Conservation (phyloP, 2,329 filamentous ascomycete genomes). For the Fusarium compactum region DNA sequence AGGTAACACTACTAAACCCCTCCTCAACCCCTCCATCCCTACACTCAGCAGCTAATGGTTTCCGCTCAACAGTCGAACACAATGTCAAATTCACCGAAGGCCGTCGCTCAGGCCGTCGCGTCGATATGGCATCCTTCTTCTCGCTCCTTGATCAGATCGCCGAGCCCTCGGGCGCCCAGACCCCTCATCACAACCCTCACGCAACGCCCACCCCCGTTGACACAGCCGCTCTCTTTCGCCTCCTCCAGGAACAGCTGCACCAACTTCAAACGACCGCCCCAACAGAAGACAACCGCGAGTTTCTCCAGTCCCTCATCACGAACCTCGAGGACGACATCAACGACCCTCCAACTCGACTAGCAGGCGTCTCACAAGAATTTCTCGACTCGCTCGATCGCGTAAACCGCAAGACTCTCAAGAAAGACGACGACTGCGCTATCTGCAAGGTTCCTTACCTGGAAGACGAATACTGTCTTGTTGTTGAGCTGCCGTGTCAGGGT, state of each 20-base stretch:
- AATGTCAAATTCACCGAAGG: conserved; percentile 64
- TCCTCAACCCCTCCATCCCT: conserved; percentile 15
- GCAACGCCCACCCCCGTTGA: conserved; percentile 71
- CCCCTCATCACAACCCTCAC: conserved; percentile 64
- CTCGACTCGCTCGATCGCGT: conserved; percentile 71
- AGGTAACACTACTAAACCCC: conserved; percentile 52
- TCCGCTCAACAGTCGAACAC: conserved; percentile 69
- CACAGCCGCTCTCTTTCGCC: conserved; percentile 67
- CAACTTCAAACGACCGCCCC: conserved; percentile 64
- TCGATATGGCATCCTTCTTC: conserved; percentile 74
- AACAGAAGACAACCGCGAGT: conserved; percentile 59
- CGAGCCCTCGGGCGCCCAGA: conserved; percentile 51
- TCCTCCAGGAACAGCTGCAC: conserved; percentile 70
- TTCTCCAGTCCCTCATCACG: conserved; percentile 63
- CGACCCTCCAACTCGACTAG: conserved; percentile 63
- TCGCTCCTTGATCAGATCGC: conserved; percentile 68
- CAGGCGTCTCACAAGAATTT: conserved; percentile 69
- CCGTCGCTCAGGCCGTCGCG: conserved; percentile 61
- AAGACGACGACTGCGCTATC: conserved; percentile 70
- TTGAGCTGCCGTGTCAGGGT: conserved; percentile 71
- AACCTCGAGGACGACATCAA: conserved; percentile 64
- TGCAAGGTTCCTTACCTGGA: conserved; percentile 72
- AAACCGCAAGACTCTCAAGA: conserved; percentile 60
- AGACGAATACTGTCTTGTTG: conserved; percentile 72
- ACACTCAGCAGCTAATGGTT: conserved; percentile 3